Percentiles rank a stretch among this genome's conserved stretches.
Evolutionary conservation across 371 early-diverging fungal genomes (phyloP).

Genomic region (Rhizopus microsporus): DNA sequence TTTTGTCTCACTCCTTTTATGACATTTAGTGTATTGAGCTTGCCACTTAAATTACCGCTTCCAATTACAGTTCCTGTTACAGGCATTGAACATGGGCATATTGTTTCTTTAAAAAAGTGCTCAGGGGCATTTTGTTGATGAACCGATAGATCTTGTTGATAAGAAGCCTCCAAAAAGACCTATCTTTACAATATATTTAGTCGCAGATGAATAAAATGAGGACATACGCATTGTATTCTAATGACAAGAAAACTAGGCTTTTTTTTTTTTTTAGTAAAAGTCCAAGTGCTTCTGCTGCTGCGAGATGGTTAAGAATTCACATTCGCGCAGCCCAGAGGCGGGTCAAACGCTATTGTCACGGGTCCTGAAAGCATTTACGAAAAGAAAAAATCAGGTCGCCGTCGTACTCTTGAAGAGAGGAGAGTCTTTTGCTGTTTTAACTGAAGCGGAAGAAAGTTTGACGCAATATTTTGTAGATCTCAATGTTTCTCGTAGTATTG

Average conservation of each 20-base stretch:
- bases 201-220: constrained; percentile 6
- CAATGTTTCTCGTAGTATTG: not conserved
- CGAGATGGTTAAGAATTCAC: constrained; percentile 20
- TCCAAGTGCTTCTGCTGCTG: constrained; percentile 16
- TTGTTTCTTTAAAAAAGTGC: constrained; percentile 12
- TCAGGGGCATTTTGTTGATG: constrained; percentile 22
- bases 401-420: constrained; percentile 5
- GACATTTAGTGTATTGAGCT: no score
- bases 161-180: constrained; percentile 10
- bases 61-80: no score
- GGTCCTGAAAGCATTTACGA: constrained; percentile 25
- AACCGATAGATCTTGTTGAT: constrained; percentile 25
- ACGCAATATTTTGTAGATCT: constrained; percentile 18
- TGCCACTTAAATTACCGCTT: no score
- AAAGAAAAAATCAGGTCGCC: constrained; percentile 7
- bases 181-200: constrained; percentile 4
- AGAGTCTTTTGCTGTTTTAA: constrained; percentile 14
- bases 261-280: constrained; percentile 20
- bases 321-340: constrained; percentile 16
- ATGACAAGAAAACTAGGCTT: constrained; percentile 21
- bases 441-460: constrained; percentile 11
- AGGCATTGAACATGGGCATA: no score
- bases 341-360: constrained; percentile 15
- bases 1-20: no score
- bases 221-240: constrained; percentile 19